Evolutionary conservation across 2,329 filamentous ascomycete genomes (phyloP), one percentile per base, ranked within the genome.

Genomic region (Chalara sp.): DNA sequence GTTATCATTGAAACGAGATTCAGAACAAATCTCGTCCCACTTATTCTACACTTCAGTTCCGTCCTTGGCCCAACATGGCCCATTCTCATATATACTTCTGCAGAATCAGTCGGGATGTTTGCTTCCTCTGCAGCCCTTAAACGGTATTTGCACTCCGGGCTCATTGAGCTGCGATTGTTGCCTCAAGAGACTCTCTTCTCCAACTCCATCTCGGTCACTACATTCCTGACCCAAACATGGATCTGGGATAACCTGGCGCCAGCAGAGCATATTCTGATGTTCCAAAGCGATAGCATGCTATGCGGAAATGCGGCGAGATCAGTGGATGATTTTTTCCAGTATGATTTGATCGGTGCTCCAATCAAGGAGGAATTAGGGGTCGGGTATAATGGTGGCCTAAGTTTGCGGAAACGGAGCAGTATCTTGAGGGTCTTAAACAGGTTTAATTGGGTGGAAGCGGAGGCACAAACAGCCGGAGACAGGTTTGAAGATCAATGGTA

Each of bases 61-160:
- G 65, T 71, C 8, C 67, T 75, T 5, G 72, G 72, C 1, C 70
- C 71, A 7, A 54, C 56, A 7, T 75, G 72, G 72, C 71, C 71
- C 5, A 66, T 75, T 39, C 62, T 74, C 28, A 67, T 74, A 41
- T 72, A 70, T 55, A 74, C 72, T 5, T 63, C 66, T 1, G 56
- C 63, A n/a, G 58, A 61, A 48, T 51, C 55, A 1, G 49, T 59
- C 1, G 53, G 50, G 2, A 52, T 55, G 33, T 65, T 63, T 13
- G 63, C 64, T 29, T 50, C 65, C 31, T 68, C 67, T 4, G 63
- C 67, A 1, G 56, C 69, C 8, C 67, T 72, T 48, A 59, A 60
- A 8, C 69, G 69, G 5, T 67, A 68, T n/a, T 52, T 72, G 6
- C 56, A 58, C 13, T 49, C 58, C 4, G 61, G 63, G 11, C 53